Base-by-base conservation (phyloP, 805 yeast genomes). In the Wickerhamiella sergipiensis region DNA sequence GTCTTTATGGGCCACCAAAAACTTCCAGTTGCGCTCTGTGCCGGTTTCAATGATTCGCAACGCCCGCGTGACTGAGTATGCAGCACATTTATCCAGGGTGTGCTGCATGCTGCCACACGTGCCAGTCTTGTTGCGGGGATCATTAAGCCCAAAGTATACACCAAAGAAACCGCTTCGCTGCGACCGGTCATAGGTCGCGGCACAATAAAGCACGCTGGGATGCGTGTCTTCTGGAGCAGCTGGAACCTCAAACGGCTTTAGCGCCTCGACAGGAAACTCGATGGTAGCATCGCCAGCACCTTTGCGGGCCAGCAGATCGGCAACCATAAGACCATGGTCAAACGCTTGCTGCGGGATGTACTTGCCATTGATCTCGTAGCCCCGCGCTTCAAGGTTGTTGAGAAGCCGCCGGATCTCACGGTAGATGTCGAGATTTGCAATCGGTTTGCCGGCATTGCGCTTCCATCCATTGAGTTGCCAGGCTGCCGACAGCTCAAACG, bases 341-440 rank as follows among this genome's bases (percentile, higher is more conserved):
- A 26, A 29, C 10, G 45, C 29, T 19, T 47, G 45, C 29, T 47
- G 50, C 2, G 54, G 47, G n/a, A 52, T 44, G 38, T 47, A 52
- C 2, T 22, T 40, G 17, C 50, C 52, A 12, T 42, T 26, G 9
- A 52, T 29, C 4, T 47, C 43, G 31, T 50, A 39, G 12, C 51
- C 51, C 13, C 42, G 42, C 2, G 15, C 36, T 5, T 24, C 45
- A 3, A 52, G 47, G 15, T 48, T 51, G 26, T 52, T 52, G 6
- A 52, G 46, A 19, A 50, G 24, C 6, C 48, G 47, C 13, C 55
- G 52, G 19, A 52, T 49, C 21, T 48, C 55, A 2, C 55, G 26
- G 24, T 50, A 50, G 17, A 52, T 49, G 31, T 48, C 52, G n/a
- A 50, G 51, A n/a, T 46, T 46, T 12, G 52, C 55, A 33, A 52